Conservation (phyloP, 495 filamentous ascomycete genomes). For the Penicillium soppii region DNA sequence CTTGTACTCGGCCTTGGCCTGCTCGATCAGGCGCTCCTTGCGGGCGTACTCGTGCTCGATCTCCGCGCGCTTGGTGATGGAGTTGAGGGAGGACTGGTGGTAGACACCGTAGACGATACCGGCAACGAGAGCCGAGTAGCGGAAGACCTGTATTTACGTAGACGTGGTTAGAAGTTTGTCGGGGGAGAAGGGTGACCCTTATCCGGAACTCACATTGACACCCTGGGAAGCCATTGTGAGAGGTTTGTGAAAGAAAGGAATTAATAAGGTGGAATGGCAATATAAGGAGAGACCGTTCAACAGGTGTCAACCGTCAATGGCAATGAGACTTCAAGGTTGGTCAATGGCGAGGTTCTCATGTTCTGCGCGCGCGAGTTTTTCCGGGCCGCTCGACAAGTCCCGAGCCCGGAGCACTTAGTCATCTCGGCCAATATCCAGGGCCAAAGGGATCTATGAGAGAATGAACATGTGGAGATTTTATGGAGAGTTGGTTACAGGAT, state of each 20-base stretch:
- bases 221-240: slow-evolving; percentile 48
- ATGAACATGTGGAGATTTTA: too few relatives aligned
- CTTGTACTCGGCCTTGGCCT: slow-evolving; percentile 87
- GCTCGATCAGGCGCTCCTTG: slow-evolving; percentile 80
- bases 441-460: too few relatives aligned
- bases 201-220: slow-evolving; percentile 46
- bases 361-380: slow-evolving; percentile 50
- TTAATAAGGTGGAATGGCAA: slow-evolving; percentile 22
- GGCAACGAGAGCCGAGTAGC: slow-evolving; percentile 83
- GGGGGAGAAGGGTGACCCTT: slow-evolving; percentile 15
- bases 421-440: too few relatives aligned
- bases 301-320: slow-evolving; percentile 45
- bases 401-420: slow-evolving; percentile 2
- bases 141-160: slow-evolving; percentile 70
- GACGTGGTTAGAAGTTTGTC: slow-evolving; percentile 21
- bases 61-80: slow-evolving; percentile 61
- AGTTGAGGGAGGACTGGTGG: slow-evolving; percentile 76
- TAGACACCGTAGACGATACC: slow-evolving; percentile 91
- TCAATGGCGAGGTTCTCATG: slow-evolving; percentile 41
- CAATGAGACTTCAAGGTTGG: slow-evolving; percentile 35
- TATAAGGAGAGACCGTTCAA: slow-evolving; percentile 34
- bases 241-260: slow-evolving; percentile 25
- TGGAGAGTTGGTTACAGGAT: too few relatives aligned
- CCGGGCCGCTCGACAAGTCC: slow-evolving; percentile 37
- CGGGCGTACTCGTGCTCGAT: slow-evolving; percentile 78